A percentile compares a stretch with the other conserved stretches of the same genome.
Conservation (phyloP, 2,329 filamentous ascomycete genomes). For the Zymoseptoria pseudotritici region DNA sequence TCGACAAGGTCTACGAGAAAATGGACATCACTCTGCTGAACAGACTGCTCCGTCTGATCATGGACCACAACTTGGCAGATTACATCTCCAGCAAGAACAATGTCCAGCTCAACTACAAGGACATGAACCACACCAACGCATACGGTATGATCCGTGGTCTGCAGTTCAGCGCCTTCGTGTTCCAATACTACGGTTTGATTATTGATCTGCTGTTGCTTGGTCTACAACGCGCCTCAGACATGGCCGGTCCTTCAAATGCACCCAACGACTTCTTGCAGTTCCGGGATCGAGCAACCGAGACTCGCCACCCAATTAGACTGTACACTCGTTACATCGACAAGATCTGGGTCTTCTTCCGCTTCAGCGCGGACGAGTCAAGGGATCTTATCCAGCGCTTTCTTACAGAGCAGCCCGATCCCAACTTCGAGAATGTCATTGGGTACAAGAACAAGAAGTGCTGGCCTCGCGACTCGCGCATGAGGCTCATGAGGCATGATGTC, state of each 20-base stretch:
- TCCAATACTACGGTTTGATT: conserved; percentile 96
- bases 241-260: conserved; percentile 84
- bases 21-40: conserved; percentile 95
- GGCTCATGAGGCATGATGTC: conserved; percentile 96
- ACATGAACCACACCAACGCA: conserved; percentile 99
- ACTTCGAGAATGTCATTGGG: conserved; percentile 98
- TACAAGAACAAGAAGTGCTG: conserved; percentile 99
- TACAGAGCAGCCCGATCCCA: conserved; percentile 95
- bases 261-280: conserved; percentile 98
- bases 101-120: conserved; percentile 97
- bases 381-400: conserved; percentile 96
- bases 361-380: conserved; percentile 85
- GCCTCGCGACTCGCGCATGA: conserved; percentile 96
- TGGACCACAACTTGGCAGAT: conserved; percentile 98
- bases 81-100: conserved; percentile 99
- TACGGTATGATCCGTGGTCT: conserved; percentile 97
- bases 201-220: conserved; percentile 88
- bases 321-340: conserved; percentile 97
- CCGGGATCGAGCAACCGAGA: conserved; percentile 85
- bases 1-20: conserved; percentile 99
- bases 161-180: conserved; percentile 97
- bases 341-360: conserved; percentile 96
- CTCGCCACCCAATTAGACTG: conserved; percentile 88
- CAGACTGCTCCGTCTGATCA: conserved; percentile 84
- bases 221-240: conserved; percentile 92